Evolutionary conservation across 176 grass and related monocot genomes (phyloP).

Genomic region (Triticum aestivum): DNA sequence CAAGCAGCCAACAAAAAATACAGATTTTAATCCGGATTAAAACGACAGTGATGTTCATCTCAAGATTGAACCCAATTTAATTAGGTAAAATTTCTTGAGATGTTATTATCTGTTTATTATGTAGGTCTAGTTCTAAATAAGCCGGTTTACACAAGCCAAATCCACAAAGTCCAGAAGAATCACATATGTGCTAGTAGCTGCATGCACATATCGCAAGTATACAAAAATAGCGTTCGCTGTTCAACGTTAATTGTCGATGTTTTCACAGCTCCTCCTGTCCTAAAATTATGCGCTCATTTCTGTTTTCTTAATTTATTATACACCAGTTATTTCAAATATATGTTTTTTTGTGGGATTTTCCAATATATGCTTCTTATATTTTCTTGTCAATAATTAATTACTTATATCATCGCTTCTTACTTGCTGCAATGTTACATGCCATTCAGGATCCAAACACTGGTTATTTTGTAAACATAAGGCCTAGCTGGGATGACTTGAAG

Average conservation of each 20-base stretch:
- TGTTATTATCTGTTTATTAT: neutral
- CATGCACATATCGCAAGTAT: neutral
- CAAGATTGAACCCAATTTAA: neutral
- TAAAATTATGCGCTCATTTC: neutral
- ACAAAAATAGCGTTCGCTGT: neutral
- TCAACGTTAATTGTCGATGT: neutral
- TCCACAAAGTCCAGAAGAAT: neutral
- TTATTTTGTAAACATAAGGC: conserved; percentile 56
- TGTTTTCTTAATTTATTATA: neutral
- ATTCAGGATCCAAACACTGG: conserved; percentile 46
- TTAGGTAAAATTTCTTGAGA: neutral
- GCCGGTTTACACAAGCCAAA: neutral
- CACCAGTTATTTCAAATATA: neutral
- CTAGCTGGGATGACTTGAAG: conserved; percentile 62
- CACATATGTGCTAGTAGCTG: neutral
- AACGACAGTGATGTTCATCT: neutral
- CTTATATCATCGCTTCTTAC: neutral
- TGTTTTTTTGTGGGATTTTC: too few species aligned
- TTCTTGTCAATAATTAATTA: neutral
- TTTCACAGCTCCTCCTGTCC: neutral
- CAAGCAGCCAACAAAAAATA: too few species aligned
- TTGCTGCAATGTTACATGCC: neutral
- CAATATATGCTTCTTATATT: neutral
- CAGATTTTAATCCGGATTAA: neutral
- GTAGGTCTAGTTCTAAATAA: neutral